phyloP scores from a whole-genome alignment of 164 flowering plant species.

The Santalum album region DNA sequence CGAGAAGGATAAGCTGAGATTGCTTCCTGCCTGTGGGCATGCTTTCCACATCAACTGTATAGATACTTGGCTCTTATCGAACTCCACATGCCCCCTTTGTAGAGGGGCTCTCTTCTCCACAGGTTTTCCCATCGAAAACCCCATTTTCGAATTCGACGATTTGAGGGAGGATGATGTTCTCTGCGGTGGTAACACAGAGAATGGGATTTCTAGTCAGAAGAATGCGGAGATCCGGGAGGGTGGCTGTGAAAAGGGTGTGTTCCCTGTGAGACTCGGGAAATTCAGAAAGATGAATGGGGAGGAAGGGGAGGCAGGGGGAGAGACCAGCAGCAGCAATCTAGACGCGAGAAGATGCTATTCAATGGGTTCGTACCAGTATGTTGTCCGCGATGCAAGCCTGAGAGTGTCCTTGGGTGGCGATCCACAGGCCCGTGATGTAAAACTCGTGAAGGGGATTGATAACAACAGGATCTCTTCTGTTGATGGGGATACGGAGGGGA shows the following conservation, averaged over 20 bases:
- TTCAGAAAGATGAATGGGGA: conserved; percentile 30
- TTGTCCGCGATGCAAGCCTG: conserved; percentile 36
- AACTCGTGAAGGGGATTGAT: conserved; percentile 11
- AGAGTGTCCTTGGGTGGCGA: conserved; percentile 26
- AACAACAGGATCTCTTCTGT: conserved; percentile 11
- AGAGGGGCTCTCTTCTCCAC: conserved; percentile 41
- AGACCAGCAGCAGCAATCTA: conserved; percentile 49
- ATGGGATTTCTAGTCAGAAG: conserved; percentile 11
- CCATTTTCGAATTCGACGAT: conserved; percentile 45
- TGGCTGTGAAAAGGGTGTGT: conserved; percentile 31
- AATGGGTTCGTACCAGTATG: conserved; percentile 62
- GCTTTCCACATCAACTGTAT: conserved; percentile 17
- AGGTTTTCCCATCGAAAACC: conserved; percentile 45
- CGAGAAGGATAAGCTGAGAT: conserved; percentile 11
- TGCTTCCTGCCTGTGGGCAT: conserved; percentile 14
- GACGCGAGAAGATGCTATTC: conserved; percentile 64
- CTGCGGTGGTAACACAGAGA: conserved; percentile 16
- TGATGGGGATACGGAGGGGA: conserved; percentile 24
- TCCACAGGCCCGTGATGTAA: conserved; percentile 4
- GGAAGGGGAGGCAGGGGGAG: conserved; percentile 29
- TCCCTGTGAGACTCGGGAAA: conserved; percentile 57
- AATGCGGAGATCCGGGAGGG: conserved; percentile 32
- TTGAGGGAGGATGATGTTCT: conserved; percentile 30
- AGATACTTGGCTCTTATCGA: conserved; percentile 15
- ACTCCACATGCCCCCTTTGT: conserved; percentile 14